Conservation (phyloP, 2,329 filamentous ascomycete genomes). For the Lasiodiplodia gonubiensis region DNA sequence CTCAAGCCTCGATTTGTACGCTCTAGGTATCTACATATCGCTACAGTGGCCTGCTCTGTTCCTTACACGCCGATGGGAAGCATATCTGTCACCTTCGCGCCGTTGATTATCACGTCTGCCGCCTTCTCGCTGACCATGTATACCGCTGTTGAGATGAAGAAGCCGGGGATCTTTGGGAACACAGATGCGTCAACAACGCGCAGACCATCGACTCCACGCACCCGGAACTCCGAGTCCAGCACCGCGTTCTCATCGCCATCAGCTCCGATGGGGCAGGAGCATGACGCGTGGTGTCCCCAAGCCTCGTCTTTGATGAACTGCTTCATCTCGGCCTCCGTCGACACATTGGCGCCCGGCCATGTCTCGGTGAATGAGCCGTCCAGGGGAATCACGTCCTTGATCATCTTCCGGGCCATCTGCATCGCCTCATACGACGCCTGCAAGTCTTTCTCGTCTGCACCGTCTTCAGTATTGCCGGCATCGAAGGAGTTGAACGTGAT, state of each 20-base stretch:
- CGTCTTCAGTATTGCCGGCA: constrained; percentile 53
- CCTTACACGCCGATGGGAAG: not conserved
- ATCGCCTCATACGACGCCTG: constrained; percentile 63
- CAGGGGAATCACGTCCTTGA: constrained; percentile 31
- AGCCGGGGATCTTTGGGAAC: constrained; percentile 63
- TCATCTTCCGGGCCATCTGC: constrained; percentile 54
- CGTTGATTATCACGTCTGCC: constrained; percentile 51
- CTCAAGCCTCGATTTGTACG: too few relatives aligned
- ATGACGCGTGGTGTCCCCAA: constrained; percentile 61
- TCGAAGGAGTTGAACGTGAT: constrained; percentile 56
- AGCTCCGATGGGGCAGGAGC: constrained; percentile 61
- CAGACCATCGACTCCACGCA: constrained; percentile 61
- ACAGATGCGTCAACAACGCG: constrained; percentile 67
- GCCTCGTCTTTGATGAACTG: constrained; percentile 39
- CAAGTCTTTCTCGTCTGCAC: constrained; percentile 44
- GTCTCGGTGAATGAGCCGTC: constrained; percentile 48
- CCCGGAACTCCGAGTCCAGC: constrained; percentile 62
- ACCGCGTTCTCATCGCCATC: constrained; percentile 61
- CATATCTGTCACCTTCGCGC: not conserved
- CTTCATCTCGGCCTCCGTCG: constrained; percentile 50
- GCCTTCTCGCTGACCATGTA: constrained; percentile 68
- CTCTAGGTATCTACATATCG: too few relatives aligned
- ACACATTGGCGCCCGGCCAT: constrained; percentile 50
- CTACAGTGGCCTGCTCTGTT: too few relatives aligned
- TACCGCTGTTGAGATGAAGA: constrained; percentile 57